Evolutionary conservation across 805 yeast species (phyloP), one percentile per base, ranked within the genome.

Genomic region (Jamesozyma gamospora): DNA sequence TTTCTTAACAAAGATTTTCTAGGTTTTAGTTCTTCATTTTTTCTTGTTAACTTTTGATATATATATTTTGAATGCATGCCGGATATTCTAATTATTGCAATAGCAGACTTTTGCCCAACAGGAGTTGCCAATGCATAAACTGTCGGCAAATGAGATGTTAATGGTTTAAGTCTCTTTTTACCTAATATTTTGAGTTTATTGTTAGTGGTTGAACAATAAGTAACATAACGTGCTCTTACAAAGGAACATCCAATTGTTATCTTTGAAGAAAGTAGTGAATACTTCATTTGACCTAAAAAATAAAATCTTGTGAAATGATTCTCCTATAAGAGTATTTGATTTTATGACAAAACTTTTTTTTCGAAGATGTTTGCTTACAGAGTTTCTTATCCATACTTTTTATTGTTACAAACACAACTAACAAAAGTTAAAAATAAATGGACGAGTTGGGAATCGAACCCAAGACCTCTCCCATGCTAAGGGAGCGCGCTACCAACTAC

Each of bases 121-220:
- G 82, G 77, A 0, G 97, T 90, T 0, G 97, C 85, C 14, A 87
- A 64, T 0, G 98, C 98, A 64, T 81, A 92, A 1, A 92, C 79
- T 0, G 98, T 92, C 9, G 92, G 81, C 24, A 51, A 33, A 32
- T 43, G 29, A 5, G 39, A 16, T 13, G 41, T 39, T 14, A 25
- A 24, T 9, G 41, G 37, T 28, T 12, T 28, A 28, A 11, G n/a
- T 28, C 30, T 28, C 13, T 28, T 26, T 26, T 9, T 26, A 26
- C 12, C 11, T 26, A 12, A 9, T 26, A 26, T 26, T 9, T 26
- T 26, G 12, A 9, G 28, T 12, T n/a, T n/a, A n/a, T n/a, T n/a
- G n/a, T n/a, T n/a, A n/a, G n/a, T n/a, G 15, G 8, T 10, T 15
- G 24, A 10, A 28, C 14, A n/a, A n/a, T n/a, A n/a, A n/a, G n/a